Evolutionary conservation across 495 filamentous ascomycete genomes (phyloP).

Genomic region (Trichoderma asperelloides): DNA sequence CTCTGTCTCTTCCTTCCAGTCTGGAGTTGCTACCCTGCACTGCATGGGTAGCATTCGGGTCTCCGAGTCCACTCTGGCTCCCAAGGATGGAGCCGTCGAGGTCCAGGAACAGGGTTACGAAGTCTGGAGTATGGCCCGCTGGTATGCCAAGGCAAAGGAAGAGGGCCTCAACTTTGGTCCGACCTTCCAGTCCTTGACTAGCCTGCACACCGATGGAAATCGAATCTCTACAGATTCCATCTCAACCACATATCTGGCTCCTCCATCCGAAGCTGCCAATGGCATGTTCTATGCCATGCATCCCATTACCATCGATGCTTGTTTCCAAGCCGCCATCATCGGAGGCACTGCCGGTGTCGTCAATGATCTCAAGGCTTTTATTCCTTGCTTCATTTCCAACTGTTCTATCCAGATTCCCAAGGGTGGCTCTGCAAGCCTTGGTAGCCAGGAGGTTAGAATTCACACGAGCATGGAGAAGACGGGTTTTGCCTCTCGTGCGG

Average conservation of each 20-base stretch:
- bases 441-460: slow-evolving; percentile 5
- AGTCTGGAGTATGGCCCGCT: slow-evolving; percentile 8
- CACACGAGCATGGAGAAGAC: slow-evolving; percentile 11
- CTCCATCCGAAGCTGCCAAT: neutral
- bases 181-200: slow-evolving; percentile 6
- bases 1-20: slow-evolving; percentile 17
- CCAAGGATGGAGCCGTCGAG: slow-evolving; percentile 10
- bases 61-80: neutral
- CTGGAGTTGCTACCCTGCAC: slow-evolving; percentile 15
- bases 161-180: slow-evolving; percentile 1
- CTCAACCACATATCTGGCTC: neutral
- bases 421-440: neutral
- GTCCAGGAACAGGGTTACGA: slow-evolving; percentile 7
- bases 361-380: neutral
- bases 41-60: slow-evolving; percentile 15
- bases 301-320: slow-evolving; percentile 22
- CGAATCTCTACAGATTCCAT: neutral
- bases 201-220: slow-evolving; percentile 8
- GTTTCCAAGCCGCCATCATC: slow-evolving; percentile 22
- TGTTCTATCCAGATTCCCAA: slow-evolving; percentile 7
- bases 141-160: slow-evolving; percentile 12
- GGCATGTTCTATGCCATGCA: slow-evolving; percentile 20
- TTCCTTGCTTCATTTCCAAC: slow-evolving; percentile 16
- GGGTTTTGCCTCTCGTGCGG: slow-evolving; percentile 9
- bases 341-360: slow-evolving; percentile 10